Percentiles rank a stretch among this genome's conserved stretches.
These are phyloP conservation scores for Rhododendron williamsianum DNA, from an alignment of 148 eudicot species.

Conservation along the genomic window DNA sequence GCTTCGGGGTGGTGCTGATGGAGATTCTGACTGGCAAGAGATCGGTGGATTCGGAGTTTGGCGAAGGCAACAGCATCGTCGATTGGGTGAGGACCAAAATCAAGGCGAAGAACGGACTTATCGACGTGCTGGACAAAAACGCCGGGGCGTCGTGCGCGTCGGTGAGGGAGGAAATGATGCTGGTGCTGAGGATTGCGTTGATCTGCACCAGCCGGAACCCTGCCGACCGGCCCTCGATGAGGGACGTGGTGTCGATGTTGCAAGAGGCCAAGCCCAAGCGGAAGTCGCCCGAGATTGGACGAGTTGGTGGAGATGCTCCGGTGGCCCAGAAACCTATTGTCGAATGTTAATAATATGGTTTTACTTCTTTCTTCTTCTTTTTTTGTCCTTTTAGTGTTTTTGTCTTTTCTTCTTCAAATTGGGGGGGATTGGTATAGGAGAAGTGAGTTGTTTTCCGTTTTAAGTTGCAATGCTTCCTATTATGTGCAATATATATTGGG, in stretches of 20 bases:
- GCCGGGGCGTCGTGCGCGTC: constrained; percentile 70
- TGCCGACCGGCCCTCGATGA: constrained; percentile 85
- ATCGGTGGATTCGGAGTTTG: constrained; percentile 73
- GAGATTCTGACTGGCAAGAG: constrained; percentile 71
- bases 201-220: constrained; percentile 81
- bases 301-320: constrained; percentile 13
- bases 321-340: constrained; percentile 26
- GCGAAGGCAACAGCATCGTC: constrained; percentile 84
- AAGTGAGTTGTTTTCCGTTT: constrained; percentile 5
- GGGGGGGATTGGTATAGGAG: constrained; percentile 63
- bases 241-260: constrained; percentile 92
- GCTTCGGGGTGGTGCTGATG: constrained; percentile 78
- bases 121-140: constrained; percentile 60
- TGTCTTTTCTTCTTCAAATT: constrained; percentile 22
- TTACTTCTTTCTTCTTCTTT: background rate
- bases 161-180: constrained; percentile 81
- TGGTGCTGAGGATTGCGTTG: constrained; percentile 71
- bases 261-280: constrained; percentile 89
- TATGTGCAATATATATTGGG: background rate
- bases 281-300: constrained; percentile 39
- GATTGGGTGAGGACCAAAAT: constrained; percentile 80
- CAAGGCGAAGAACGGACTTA: constrained; percentile 50
- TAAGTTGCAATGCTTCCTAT: background rate
- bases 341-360: constrained; percentile 19
- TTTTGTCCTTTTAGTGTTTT: constrained; percentile 10